Evolutionary conservation across 2,329 filamentous ascomycete genomes (phyloP).

Genomic region (Pochonia chlamydosporia): DNA sequence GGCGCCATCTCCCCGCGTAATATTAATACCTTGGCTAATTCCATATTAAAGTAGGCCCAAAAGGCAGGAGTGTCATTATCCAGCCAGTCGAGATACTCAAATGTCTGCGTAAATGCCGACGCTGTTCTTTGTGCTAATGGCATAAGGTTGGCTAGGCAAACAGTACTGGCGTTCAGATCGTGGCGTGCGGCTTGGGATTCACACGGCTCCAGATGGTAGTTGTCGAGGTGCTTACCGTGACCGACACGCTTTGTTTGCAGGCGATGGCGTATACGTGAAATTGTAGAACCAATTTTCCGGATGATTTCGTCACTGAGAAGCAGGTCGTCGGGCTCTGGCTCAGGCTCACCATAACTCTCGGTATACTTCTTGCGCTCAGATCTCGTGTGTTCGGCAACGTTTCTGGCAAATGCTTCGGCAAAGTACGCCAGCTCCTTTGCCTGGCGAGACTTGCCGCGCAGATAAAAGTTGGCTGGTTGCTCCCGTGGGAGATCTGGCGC

Average conservation of each 20-base stretch:
- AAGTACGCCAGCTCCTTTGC: conserved; percentile 11
- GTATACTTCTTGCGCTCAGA: conserved; percentile 6
- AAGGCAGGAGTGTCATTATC: no score
- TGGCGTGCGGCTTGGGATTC: no score
- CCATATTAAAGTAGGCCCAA: no score
- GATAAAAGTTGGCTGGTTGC: conserved; percentile 7
- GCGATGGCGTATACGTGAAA: background rate
- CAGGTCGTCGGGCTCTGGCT: background rate
- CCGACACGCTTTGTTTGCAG: background rate
- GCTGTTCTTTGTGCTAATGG: no score
- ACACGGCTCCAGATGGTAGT: no score
- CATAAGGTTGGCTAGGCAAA: no score
- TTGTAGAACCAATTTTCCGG: background rate
- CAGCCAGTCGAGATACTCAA: no score
- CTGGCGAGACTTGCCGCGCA: conserved; percentile 7
- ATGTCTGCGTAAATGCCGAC: no score
- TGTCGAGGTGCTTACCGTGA: background rate
- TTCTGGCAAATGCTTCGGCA: conserved; percentile 8
- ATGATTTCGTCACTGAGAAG: background rate
- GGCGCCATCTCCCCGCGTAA: no score
- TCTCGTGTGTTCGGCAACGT: conserved; percentile 6
- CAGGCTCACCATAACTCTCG: background rate
- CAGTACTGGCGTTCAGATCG: no score
- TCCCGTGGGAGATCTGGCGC: background rate
- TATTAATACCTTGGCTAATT: no score